Evolutionary conservation across 768 basidiomycete genomes (phyloP).

Genomic region (Mycena alexandri): DNA sequence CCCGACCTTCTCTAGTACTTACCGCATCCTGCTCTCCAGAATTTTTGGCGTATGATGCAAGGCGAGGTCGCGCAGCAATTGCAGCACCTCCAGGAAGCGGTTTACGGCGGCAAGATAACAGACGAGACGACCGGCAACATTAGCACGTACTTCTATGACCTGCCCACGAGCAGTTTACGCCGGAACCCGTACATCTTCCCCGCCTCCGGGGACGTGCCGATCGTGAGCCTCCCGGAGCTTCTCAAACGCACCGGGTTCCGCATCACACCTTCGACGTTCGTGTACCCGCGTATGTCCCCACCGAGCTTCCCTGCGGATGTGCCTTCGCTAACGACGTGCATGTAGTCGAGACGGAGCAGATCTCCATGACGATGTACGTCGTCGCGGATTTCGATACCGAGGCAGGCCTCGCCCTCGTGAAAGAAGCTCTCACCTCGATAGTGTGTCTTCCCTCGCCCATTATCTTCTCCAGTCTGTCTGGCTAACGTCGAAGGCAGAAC

Average conservation of each 20-base stretch:
- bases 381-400: constrained; percentile 83
- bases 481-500: constrained; percentile 49
- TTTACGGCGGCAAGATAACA: constrained; percentile 69
- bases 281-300: constrained; percentile 78
- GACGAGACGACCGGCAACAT: constrained; percentile 66
- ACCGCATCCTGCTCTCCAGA: constrained; percentile 52
- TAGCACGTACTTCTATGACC: constrained; percentile 89
- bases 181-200: constrained; percentile 86
- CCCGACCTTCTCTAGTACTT: neutral
- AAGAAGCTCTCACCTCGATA: constrained; percentile 63
- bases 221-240: constrained; percentile 69
- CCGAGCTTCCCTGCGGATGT: neutral
- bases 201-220: constrained; percentile 56
- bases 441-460: neutral
- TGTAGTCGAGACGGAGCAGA: constrained; percentile 46
- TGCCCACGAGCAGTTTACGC: constrained; percentile 76
- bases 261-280: constrained; percentile 58
- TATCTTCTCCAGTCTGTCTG: neutral
- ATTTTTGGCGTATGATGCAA: constrained; percentile 75
- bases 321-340: neutral
- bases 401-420: constrained; percentile 69
- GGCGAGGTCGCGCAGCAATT: constrained; percentile 69
- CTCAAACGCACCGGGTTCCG: constrained; percentile 61
- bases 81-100: constrained; percentile 81
- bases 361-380: constrained; percentile 69